A percentile compares a stretch with the other conserved stretches of the same genome.
Conservation (phyloP, 1,284 basidiomycete genomes). For the Trichosporon ovoides region DNA sequence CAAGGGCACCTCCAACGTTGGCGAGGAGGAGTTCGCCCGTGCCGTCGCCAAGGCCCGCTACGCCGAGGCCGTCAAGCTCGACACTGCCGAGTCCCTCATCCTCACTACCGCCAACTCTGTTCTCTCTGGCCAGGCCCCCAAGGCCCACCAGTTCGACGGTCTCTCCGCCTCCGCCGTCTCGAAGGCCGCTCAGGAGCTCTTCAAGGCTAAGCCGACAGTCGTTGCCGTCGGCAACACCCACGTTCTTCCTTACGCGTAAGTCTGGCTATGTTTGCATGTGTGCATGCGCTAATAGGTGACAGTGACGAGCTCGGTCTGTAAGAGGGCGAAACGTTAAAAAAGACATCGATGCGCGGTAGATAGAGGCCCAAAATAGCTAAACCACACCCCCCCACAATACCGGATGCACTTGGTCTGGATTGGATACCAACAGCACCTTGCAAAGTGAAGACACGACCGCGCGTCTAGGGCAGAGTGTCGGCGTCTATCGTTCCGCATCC, state of each 20-base stretch:
- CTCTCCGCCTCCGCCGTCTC: slow-evolving; percentile 59
- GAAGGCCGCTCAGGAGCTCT: slow-evolving; percentile 51
- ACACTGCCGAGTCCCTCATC: slow-evolving; percentile 62
- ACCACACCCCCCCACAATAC: slow-evolving; percentile 9
- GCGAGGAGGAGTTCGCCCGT: slow-evolving; percentile 66
- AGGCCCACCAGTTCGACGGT: slow-evolving; percentile 59
- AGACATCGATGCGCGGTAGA: slow-evolving; percentile 21
- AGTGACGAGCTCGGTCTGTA: slow-evolving; percentile 75
- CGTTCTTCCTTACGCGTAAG: slow-evolving; percentile 65
- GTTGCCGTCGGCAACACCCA: slow-evolving; percentile 75
- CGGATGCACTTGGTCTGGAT: slow-evolving; percentile 18
- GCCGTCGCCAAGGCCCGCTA: slow-evolving; percentile 86
- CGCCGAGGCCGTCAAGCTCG: slow-evolving; percentile 62
- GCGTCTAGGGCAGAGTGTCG: too few relatives aligned
- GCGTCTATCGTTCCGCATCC: too few relatives aligned
- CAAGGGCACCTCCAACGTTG: slow-evolving; percentile 57
- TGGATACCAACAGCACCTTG: slow-evolving; percentile 15
- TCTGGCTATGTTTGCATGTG: slow-evolving; percentile 9
- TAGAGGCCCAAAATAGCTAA: slow-evolving; percentile 25
- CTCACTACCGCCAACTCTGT: slow-evolving; percentile 55
- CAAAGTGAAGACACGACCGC: too few relatives aligned
- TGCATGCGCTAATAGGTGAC: neutral
- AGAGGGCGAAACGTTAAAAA: slow-evolving; percentile 24
- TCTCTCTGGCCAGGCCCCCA: slow-evolving; percentile 56
- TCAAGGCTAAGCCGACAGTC: slow-evolving; percentile 67